A percentile compares a stretch with the other conserved stretches of the same genome.
These are phyloP conservation scores for Candida dajiaensis DNA, from an alignment of 805 yeast species.

Conservation along the genomic window DNA sequence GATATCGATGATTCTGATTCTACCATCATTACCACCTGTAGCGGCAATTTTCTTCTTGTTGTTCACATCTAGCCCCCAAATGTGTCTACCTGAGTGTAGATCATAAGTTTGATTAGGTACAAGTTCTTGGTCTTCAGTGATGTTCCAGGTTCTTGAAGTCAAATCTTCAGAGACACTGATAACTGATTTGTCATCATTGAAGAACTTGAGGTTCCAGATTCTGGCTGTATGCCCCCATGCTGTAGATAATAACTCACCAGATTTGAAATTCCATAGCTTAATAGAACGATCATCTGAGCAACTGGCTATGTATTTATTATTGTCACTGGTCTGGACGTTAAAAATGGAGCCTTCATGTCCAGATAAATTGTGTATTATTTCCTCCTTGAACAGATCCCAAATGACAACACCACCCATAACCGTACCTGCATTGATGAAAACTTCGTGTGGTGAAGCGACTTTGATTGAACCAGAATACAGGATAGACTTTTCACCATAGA, in stretches of 20 bases:
- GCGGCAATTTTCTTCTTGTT: slow-evolving; percentile 45
- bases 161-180: slow-evolving; percentile 84
- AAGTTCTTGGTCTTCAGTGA: slow-evolving; percentile 23
- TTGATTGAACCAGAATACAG: slow-evolving; percentile 80
- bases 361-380: slow-evolving; percentile 47
- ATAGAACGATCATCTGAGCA: slow-evolving; percentile 95
- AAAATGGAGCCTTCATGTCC: slow-evolving; percentile 93
- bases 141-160: slow-evolving; percentile 74
- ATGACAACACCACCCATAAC: slow-evolving; percentile 82
- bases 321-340: slow-evolving; percentile 57
- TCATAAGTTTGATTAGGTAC: slow-evolving; percentile 40
- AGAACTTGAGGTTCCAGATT: slow-evolving; percentile 77
- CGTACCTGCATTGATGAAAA: slow-evolving; percentile 81
- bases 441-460: slow-evolving; percentile 33
- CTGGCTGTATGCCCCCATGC: slow-evolving; percentile 98
- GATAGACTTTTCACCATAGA: slow-evolving; percentile 70
- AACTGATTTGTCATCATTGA: slow-evolving; percentile 31
- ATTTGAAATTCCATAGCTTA: slow-evolving; percentile 57
- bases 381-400: slow-evolving; percentile 53
- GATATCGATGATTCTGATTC: slow-evolving; percentile 59
- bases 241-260: slow-evolving; percentile 57
- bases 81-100: slow-evolving; percentile 78
- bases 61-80: slow-evolving; percentile 72
- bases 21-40: slow-evolving; percentile 94
- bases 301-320: slow-evolving; percentile 54